Conservation (phyloP, 2,329 filamentous ascomycete genomes). For the Microcyclospora tardicrescens region DNA sequence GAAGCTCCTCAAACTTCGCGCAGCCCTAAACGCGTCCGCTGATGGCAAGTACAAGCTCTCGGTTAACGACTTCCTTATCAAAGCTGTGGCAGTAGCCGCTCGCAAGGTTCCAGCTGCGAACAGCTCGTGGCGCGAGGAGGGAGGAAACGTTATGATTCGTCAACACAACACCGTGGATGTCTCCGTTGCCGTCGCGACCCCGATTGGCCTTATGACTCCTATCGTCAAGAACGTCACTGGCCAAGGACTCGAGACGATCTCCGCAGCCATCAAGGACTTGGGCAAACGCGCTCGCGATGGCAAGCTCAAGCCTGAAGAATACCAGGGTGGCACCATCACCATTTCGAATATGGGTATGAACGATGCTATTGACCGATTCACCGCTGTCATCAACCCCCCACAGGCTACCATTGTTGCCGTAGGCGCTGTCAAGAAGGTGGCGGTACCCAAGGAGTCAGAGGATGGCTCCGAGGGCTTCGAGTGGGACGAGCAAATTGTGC, state of each 20-base stretch:
- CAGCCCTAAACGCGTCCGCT: conserved; percentile 76
- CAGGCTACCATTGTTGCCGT: conserved; percentile 93
- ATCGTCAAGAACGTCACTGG: conserved; percentile 83
- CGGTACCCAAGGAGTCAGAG: conserved; percentile 71
- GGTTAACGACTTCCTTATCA: conserved; percentile 99
- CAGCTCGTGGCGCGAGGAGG: conserved; percentile 76
- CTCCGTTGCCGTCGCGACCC: conserved; percentile 88
- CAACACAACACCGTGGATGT: conserved; percentile 90
- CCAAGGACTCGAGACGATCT: conserved; percentile 81
- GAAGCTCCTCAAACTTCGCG: conserved; percentile 92
- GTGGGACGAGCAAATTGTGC: conserved; percentile 94
- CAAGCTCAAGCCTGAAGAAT: conserved; percentile 99
- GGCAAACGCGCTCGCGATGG: conserved; percentile 90
- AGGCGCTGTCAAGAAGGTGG: conserved; percentile 90
- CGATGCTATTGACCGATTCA: conserved; percentile 87
- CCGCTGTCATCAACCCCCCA: conserved; percentile 96
- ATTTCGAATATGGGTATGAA: conserved; percentile 99
- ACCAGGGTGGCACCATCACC: conserved; percentile 96
- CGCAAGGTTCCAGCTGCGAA: conserved; percentile 93
- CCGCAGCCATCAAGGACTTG: conserved; percentile 81
- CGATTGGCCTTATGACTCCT: conserved; percentile 87
- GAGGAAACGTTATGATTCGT: conserved; percentile 67
- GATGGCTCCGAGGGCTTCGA: conserved; percentile 62
- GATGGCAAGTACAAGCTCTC: conserved; percentile 97
- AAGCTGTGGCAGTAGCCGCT: conserved; percentile 78